Conservation (phyloP, 768 basidiomycete species). For the Naganishia randhawae region DNA sequence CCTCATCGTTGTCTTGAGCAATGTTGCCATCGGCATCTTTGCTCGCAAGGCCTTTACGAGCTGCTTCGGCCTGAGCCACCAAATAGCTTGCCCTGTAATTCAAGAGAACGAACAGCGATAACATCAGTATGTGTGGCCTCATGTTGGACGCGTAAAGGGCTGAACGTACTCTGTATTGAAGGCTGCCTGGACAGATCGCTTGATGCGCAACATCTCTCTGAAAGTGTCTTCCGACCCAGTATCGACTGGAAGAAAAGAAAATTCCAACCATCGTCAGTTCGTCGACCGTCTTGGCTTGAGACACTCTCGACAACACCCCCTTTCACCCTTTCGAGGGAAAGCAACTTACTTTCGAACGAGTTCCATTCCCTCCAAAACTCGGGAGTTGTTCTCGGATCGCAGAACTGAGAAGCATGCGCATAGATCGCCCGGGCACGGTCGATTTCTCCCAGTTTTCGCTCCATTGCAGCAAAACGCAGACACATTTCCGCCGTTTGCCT, state of each 20-base stretch:
- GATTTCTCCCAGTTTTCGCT: slow-evolving; percentile 97
- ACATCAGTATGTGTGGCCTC: slow-evolving; percentile 28
- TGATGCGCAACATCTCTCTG: slow-evolving; percentile 69
- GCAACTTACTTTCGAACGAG: slow-evolving; percentile 68
- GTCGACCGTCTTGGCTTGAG: too few species aligned
- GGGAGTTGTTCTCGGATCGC: slow-evolving; percentile 80
- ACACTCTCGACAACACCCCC: too few species aligned
- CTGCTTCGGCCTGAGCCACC: slow-evolving; percentile 78
- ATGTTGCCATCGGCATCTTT: slow-evolving; percentile 51
- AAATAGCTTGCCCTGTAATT: slow-evolving; percentile 57
- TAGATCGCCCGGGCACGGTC: slow-evolving; percentile 94
- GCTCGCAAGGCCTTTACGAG: slow-evolving; percentile 58
- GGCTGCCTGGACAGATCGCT: slow-evolving; percentile 94
- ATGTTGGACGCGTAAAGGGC: background rate
- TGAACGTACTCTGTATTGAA: slow-evolving; percentile 87
- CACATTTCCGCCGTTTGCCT: slow-evolving; percentile 96
- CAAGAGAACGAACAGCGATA: background rate
- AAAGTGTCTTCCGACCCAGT: slow-evolving; percentile 99
- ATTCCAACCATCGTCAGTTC: background rate
- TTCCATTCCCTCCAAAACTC: slow-evolving; percentile 98
- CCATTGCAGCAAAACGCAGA: slow-evolving; percentile 87
- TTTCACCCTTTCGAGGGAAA: background rate
- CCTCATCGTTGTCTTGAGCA: slow-evolving; percentile 46
- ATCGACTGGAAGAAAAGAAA: slow-evolving; percentile 58
- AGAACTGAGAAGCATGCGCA: slow-evolving; percentile 97